Base-by-base conservation (phyloP, 1,139 yeast genomes). In the Pichia sp. region DNA sequence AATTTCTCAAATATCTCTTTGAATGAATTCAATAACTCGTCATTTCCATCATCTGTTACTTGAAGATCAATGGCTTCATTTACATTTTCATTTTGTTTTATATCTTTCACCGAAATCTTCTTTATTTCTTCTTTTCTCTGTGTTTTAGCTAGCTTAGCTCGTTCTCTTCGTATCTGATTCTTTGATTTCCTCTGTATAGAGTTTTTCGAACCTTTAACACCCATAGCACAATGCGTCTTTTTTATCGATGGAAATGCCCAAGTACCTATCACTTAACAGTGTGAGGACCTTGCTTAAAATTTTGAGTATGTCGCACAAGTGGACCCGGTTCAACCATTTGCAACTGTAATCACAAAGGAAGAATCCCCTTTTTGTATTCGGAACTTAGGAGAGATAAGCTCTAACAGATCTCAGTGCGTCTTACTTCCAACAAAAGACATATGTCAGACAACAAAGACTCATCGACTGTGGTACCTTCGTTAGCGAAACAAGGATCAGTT, bases 81-180 rank as follows among this genome's bases (percentile, higher is more conserved):
- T n/a, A n/a, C n/a, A n/a, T n/a, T n/a, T n/a, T n/a, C n/a, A n/a
- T n/a, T n/a, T n/a, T n/a, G n/a, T n/a, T n/a, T n/a, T n/a, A n/a
- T n/a, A n/a, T n/a, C n/a, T n/a, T n/a, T 39, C 20, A 34, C 31
- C 34, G 43, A 46, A 33, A 24, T 42, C 25, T 43, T 38, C 21
- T 14, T 28, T n/a, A 12, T 4, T 22, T n/a, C 23, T 6, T 11
- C 17, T 10, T 5, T 2, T 10, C 20, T 11, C 17, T 40, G 46
- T 18, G 35, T 51, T 41, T 72, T 77, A 52, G 72, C 64, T 45
- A 60, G 69, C 59, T 79, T 79, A 10, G 71, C 74, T 53, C 68
- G 67, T 53, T 77, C 84, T 41, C 88, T 65, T 43, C 89, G 68
- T 37, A 78, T 61, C 61, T 80, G 88, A 52, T 77, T 77, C 63